Evolutionary conservation across 768 basidiomycete genomes (phyloP).

Genomic region (Omphalotus guepiniiformis): DNA sequence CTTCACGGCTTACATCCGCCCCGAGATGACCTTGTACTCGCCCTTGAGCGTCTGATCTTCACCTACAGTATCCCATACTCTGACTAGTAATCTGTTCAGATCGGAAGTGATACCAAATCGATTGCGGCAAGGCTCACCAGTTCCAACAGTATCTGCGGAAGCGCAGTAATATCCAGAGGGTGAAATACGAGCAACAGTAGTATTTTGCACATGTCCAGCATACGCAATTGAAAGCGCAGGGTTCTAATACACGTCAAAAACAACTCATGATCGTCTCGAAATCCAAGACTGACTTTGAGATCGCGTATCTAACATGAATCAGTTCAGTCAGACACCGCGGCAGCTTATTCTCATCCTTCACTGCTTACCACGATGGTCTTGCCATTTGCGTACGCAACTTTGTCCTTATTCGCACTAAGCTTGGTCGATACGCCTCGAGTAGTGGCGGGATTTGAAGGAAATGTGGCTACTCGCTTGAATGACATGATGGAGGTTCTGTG

Average conservation of each 20-base stretch:
- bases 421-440: slow-evolving; percentile 67
- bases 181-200: slow-evolving; percentile 87
- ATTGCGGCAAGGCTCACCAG: slow-evolving; percentile 47
- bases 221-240: slow-evolving; percentile 61
- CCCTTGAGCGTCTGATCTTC: slow-evolving; percentile 80
- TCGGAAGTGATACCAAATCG: not conserved
- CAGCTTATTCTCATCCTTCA: not conserved
- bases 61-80: slow-evolving; percentile 91
- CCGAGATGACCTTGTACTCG: slow-evolving; percentile 73
- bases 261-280: not conserved
- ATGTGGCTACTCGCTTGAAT: slow-evolving; percentile 42
- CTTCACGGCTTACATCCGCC: slow-evolving; percentile 54
- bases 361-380: slow-evolving; percentile 79
- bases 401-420: slow-evolving; percentile 69
- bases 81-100: slow-evolving; percentile 40
- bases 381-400: slow-evolving; percentile 83
- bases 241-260: slow-evolving; percentile 43
- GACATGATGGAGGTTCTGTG: slow-evolving; percentile 30
- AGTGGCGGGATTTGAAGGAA: slow-evolving; percentile 68
- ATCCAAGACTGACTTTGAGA: slow-evolving; percentile 55
- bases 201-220: slow-evolving; percentile 75
- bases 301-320: slow-evolving; percentile 62
- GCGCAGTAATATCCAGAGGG: slow-evolving; percentile 96
- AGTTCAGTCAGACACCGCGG: not conserved
- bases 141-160: slow-evolving; percentile 79